Base-by-base conservation (phyloP, 2,329 filamentous ascomycete genomes). In the Aureobasidium sp. region DNA sequence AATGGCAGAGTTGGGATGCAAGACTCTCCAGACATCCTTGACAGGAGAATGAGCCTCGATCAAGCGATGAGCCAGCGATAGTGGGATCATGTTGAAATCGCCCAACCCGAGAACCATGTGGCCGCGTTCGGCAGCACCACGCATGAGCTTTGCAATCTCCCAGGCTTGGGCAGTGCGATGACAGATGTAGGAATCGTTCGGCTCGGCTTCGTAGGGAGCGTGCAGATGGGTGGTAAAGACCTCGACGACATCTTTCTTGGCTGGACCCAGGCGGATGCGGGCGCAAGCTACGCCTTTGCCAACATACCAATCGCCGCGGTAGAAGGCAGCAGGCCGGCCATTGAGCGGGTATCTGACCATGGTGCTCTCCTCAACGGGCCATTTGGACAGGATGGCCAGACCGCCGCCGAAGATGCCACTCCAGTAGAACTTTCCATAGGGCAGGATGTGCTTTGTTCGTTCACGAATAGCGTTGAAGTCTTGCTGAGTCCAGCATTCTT, bases 81-180 rank as follows among this genome's bases (percentile, higher is more conserved):
- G 76, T 0, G 94, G 94, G n/a, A 91, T 79, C 88, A 96, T 96
- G 77, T 97, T 97, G 78, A 97, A 97, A 77, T 97, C 94, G 29
- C 94, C 94, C 60, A 96, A 78, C 6, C 87, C 92, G 47, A 97
- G 79, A 57, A 92, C 91, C 34, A 97, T 80, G 72, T 93, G 89
- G 7, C 91, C 91, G 15, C 88, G 81, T 67, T 91, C 88, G 1
- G 87, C 83, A 48, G 93, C 92, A 63, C 84, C 88, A 53, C 90
- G 86, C 77, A 97, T 88, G 48, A 96, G 81, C 74, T 96, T 96
- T 59, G 92, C 84, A 63, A 97, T 89, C 73, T 97, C 89, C 94
- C 94, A 99, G 55, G 91, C 89, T 77, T 99, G 93, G 3, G 93
- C 88, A 20, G 90, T 90, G 62, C 92, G 88, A 76, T 97, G 94